A percentile compares a stretch with the other conserved stretches of the same genome.
phyloP scores from a whole-genome alignment of 2,329 filamentous ascomycete species.

The Epichloe elymi region DNA sequence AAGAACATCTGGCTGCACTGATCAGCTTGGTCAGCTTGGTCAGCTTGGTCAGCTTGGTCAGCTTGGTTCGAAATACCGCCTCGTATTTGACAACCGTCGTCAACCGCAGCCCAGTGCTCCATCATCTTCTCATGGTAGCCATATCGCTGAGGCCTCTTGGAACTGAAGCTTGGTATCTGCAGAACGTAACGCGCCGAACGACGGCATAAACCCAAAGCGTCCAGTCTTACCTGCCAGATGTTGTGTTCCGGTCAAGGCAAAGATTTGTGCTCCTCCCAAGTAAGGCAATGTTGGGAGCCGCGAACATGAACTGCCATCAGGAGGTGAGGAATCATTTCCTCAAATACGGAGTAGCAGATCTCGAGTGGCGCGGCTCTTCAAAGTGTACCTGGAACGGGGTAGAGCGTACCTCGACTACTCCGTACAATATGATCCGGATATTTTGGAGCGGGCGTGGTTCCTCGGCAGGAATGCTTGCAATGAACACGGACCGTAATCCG shows the following conservation, averaged over 20 bases:
- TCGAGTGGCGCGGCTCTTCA: background rate
- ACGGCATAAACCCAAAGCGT: background rate
- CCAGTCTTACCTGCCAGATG: background rate
- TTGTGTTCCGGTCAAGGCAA: background rate
- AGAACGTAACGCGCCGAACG: background rate
- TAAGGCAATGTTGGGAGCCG: background rate
- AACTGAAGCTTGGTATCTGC: background rate
- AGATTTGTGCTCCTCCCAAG: background rate
- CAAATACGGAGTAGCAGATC: background rate
- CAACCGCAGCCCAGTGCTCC: too few relatives aligned
- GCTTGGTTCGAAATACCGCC: too few relatives aligned
- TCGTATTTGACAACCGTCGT: too few relatives aligned
- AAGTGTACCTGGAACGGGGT: too few relatives aligned
- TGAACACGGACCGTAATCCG: too few relatives aligned
- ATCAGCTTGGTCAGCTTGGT: too few relatives aligned
- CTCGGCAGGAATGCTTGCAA: background rate
- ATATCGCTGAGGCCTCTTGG: too few relatives aligned
- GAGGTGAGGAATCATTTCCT: background rate
- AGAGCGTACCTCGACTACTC: too few relatives aligned
- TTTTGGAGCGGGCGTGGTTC: background rate
- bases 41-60: too few relatives aligned
- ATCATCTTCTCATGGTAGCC: too few relatives aligned
- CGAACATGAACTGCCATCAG: background rate
- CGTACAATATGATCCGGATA: too few relatives aligned
- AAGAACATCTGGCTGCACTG: too few relatives aligned